Percentiles rank a stretch among this genome's conserved stretches.
phyloP scores from a whole-genome alignment of 306 rosid species.

The Clitoria ternatea region DNA sequence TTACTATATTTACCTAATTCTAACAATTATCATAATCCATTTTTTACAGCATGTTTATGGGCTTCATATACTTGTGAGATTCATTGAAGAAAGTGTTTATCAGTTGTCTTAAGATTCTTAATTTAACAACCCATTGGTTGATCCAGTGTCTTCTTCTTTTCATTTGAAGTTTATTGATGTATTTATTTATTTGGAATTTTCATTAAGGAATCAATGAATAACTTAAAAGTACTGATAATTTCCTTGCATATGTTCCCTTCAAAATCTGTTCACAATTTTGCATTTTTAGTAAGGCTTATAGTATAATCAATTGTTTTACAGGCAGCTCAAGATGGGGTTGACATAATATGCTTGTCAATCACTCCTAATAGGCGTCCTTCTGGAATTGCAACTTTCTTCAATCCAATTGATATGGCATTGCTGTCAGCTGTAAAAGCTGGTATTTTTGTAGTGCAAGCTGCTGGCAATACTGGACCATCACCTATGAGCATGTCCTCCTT shows the following conservation, averaged over 20 bases:
- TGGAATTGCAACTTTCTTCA: slow-evolving; percentile 84
- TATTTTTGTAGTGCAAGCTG: slow-evolving; percentile 98
- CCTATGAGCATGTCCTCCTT: slow-evolving; percentile 94
- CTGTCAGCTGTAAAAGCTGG: slow-evolving; percentile 89
- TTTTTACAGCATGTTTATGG: background rate
- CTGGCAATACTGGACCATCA: slow-evolving; percentile 97
- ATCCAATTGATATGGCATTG: slow-evolving; percentile 97
- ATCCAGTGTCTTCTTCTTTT: background rate
- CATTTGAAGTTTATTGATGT: background rate
- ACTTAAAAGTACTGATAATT: background rate
- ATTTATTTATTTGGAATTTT: background rate
- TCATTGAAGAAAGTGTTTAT: background rate
- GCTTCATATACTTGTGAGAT: background rate
- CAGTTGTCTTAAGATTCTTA: background rate
- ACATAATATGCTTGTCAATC: slow-evolving; percentile 86
- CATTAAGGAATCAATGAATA: background rate
- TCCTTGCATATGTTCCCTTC: background rate
- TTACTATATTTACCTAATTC: no score
- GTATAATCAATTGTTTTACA: slow-evolving; percentile 29
- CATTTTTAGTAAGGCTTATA: slow-evolving; percentile 7
- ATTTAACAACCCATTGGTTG: background rate
- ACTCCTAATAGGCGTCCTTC: slow-evolving; percentile 95
- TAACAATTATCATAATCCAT: no score
- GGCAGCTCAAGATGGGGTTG: slow-evolving; percentile 98
- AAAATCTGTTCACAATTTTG: background rate